phyloP scores from a whole-genome alignment of 805 yeast genomes.

The Hanseniaspora hatyaiensis region DNA sequence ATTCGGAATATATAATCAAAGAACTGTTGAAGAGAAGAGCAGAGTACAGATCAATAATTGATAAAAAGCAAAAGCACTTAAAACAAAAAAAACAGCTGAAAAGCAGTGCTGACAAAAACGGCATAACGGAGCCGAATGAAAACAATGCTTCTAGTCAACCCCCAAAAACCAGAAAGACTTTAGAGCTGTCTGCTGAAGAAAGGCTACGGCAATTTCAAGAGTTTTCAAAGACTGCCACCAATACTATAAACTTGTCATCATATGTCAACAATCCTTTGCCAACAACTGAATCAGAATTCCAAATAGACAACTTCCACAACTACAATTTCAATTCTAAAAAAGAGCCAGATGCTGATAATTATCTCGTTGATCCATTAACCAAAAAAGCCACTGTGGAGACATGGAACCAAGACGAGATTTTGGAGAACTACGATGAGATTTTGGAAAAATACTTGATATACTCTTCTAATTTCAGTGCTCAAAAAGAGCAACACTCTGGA shows the following conservation, averaged over 20 bases:
- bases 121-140: not conserved
- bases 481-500: not conserved
- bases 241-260: not conserved
- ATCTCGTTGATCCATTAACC: not conserved
- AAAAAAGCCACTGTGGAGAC: conserved; percentile 3
- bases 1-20: conserved; percentile 12
- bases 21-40: conserved; percentile 11
- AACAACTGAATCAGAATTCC: not conserved
- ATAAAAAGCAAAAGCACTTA: conserved; percentile 1
- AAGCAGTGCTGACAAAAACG: not conserved
- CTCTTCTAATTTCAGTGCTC: not conserved
- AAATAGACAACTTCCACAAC: conserved; percentile 11
- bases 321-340: conserved; percentile 8
- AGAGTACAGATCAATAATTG: conserved; percentile 8
- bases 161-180: too few relatives aligned
- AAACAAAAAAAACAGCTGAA: not conserved
- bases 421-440: conserved; percentile 15
- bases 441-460: conserved; percentile 9
- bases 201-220: conserved; percentile 15
- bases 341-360: not conserved
- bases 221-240: not conserved
- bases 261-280: not conserved
- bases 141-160: too few relatives aligned
- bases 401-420: conserved; percentile 10
- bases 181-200: not conserved